Conservation (phyloP, 805 yeast species). For the Metschnikowia shivogae region DNA sequence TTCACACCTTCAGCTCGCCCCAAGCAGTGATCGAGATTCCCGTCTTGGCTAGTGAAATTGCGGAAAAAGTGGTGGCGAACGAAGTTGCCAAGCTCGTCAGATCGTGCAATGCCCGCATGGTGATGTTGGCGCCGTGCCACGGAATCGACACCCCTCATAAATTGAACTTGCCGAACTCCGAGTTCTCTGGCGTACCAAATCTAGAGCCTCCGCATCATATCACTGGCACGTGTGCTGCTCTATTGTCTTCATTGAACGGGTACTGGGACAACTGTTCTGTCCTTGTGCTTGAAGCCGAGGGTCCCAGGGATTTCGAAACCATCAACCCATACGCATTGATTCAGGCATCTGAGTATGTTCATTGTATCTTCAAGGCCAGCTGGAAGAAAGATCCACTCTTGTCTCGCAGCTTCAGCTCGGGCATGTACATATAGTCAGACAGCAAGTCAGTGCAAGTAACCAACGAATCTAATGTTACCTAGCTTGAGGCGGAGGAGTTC, state of each 20-base stretch:
- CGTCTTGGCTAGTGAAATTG: conserved; percentile 34
- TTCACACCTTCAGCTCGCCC: conserved; percentile 5
- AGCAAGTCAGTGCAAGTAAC: background rate
- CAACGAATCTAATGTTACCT: background rate
- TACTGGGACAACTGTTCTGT: conserved; percentile 8
- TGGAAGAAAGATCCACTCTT: too few species aligned
- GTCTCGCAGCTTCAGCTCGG: conserved; percentile 14
- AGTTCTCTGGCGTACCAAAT: conserved; percentile 18
- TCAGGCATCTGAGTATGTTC: conserved; percentile 21
- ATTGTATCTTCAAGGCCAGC: conserved; percentile 4
- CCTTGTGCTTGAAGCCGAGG: conserved; percentile 52
- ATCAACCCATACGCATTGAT: conserved; percentile 41
- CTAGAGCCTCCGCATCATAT: conserved; percentile 59
- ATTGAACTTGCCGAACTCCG: conserved; percentile 15
- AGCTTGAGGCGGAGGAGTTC: conserved; percentile 34
- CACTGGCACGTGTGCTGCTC: conserved; percentile 54
- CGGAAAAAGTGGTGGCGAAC: conserved; percentile 27
- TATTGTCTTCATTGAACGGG: conserved; percentile 24
- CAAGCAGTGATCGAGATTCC: conserved; percentile 27
- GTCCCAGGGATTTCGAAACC: conserved; percentile 58
- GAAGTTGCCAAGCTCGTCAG: conserved; percentile 17
- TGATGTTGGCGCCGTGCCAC: conserved; percentile 35
- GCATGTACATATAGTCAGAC: conserved; percentile 20
- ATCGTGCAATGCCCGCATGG: conserved; percentile 18
- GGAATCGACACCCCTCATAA: conserved; percentile 25